phyloP scores from a whole-genome alignment of 129 eudicot species.

The Rutidosis leptorrhynchoides region DNA sequence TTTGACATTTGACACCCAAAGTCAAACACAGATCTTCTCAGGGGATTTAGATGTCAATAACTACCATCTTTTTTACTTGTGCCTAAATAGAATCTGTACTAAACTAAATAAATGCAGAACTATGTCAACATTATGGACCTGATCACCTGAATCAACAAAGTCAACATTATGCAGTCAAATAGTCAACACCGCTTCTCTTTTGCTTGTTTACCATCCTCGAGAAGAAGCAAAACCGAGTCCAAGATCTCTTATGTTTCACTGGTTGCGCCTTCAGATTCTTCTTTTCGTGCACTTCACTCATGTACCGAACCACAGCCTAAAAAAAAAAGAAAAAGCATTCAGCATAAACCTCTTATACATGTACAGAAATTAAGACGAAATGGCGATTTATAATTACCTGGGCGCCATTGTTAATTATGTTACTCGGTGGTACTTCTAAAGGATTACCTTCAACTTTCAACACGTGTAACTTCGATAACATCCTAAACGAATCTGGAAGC shows the following conservation, averaged over 20 bases:
- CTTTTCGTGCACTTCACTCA: conserved; percentile 58
- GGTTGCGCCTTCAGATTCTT: conserved; percentile 58
- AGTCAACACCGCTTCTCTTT: conserved; percentile 45
- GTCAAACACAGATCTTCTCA: background rate
- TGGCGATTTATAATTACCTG: conserved; percentile 44
- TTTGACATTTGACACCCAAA: background rate
- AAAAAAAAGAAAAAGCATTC: background rate
- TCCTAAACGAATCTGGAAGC: conserved; percentile 78
- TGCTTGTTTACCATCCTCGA: conserved; percentile 52
- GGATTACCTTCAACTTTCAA: conserved; percentile 84
- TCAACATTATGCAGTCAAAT: conserved; percentile 28
- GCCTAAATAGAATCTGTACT: background rate
- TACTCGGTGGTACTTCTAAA: conserved; percentile 63
- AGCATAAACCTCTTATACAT: background rate
- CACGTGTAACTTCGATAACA: conserved; percentile 51
- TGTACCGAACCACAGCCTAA: conserved; percentile 82
- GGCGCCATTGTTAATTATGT: conserved; percentile 57
- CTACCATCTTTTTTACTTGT: background rate
- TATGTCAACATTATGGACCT: too few relatives aligned
- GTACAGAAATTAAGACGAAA: background rate
- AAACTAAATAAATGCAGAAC: background rate
- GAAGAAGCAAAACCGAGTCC: conserved; percentile 57
- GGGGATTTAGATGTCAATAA: conserved; percentile 1
- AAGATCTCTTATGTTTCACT: conserved; percentile 66
- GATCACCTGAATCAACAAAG: background rate